phyloP scores from a whole-genome alignment of 495 filamentous ascomycete genomes.

The Clohesyomyces aquaticus region DNA sequence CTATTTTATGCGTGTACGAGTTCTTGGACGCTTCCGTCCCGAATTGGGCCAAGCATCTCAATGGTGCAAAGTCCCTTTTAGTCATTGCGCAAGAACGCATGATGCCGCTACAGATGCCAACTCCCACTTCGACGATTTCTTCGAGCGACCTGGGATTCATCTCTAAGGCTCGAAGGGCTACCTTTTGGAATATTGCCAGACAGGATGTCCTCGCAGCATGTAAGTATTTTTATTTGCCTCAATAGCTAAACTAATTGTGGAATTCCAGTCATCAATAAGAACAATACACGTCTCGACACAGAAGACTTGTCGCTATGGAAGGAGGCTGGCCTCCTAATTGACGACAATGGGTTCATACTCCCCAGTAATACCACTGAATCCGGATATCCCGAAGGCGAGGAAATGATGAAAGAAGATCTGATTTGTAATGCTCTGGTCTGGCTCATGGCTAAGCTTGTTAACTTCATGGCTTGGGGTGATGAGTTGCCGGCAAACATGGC shows the following conservation, averaged over 20 bases:
- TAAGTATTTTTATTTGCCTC: conserved; percentile 45
- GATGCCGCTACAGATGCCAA: conserved; percentile 57
- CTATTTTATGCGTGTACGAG: conserved; percentile 67
- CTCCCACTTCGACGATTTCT: conserved; percentile 42
- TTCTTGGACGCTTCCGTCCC: conserved; percentile 63
- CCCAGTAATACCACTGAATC: conserved; percentile 55
- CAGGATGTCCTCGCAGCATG: conserved; percentile 68
- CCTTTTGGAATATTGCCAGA: conserved; percentile 69
- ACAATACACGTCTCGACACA: conserved; percentile 63
- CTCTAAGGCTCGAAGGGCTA: conserved; percentile 61
- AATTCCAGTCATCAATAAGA: conserved; percentile 63
- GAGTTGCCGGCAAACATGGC: conserved; percentile 48
- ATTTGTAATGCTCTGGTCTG: conserved; percentile 66
- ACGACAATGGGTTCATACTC: conserved; percentile 57
- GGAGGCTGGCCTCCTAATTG: conserved; percentile 63
- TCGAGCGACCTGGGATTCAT: conserved; percentile 44
- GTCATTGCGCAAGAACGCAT: conserved; percentile 68
- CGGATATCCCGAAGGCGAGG: conserved; percentile 54
- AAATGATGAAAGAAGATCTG: conserved; percentile 58
- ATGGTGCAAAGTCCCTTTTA: conserved; percentile 64
- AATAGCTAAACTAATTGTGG: conserved; percentile 8
- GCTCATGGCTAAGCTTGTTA: conserved; percentile 65
- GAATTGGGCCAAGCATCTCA: conserved; percentile 67
- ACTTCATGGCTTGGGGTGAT: conserved; percentile 61
- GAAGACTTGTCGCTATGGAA: conserved; percentile 65